phyloP scores from a whole-genome alignment of 192 early-diverging fungal genomes.

The Mortierella antarctica region DNA sequence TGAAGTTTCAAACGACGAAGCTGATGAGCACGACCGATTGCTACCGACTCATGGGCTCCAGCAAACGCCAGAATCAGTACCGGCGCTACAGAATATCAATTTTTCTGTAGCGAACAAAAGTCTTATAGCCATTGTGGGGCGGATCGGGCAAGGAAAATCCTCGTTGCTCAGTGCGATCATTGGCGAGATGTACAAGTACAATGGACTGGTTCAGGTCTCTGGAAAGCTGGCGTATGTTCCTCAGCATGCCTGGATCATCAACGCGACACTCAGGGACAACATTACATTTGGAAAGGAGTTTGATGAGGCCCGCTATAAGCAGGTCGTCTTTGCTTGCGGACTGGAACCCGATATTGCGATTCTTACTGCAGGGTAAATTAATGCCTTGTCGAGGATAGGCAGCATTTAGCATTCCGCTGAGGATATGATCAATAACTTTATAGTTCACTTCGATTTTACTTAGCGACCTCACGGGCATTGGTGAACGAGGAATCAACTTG shows the following conservation, averaged over 20 bases:
- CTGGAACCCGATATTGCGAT: constrained; percentile 85
- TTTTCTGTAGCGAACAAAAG: constrained; percentile 46
- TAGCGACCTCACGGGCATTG: constrained; percentile 65
- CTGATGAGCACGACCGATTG: not conserved
- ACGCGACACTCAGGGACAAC: constrained; percentile 89
- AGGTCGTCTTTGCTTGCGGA: constrained; percentile 78
- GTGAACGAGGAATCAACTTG: constrained; percentile 84
- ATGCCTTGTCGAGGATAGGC: no score
- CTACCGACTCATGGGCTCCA: not conserved
- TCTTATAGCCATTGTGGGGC: constrained; percentile 83
- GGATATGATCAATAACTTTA: no score
- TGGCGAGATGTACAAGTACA: constrained; percentile 84
- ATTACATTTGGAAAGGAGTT: constrained; percentile 85
- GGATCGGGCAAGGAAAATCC: constrained; percentile 75
- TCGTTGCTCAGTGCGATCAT: constrained; percentile 64
- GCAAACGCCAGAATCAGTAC: not conserved
- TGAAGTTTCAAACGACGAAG: not conserved
- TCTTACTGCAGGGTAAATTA: constrained; percentile 83
- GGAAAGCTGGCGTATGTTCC: constrained; percentile 72
- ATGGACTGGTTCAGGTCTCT: constrained; percentile 69
- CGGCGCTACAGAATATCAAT: constrained; percentile 39
- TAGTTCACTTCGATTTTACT: no score
- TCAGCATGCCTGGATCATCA: constrained; percentile 91
- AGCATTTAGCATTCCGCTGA: no score
- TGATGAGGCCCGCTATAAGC: constrained; percentile 76